Evolutionary conservation across 371 early-diverging fungal genomes (phyloP).

Genomic region (Syncephalastrum sp.): DNA sequence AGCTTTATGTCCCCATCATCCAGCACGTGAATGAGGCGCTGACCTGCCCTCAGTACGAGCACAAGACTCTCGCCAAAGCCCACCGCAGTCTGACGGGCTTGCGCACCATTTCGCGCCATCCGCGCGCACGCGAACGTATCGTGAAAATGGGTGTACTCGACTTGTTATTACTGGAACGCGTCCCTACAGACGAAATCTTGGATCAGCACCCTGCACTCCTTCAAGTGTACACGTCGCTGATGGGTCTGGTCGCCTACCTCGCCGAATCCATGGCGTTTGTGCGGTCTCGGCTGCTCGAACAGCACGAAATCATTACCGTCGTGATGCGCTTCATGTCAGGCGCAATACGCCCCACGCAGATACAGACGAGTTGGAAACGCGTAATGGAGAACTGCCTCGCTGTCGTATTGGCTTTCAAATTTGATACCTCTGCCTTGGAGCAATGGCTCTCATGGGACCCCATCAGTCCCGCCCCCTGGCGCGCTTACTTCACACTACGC

Average conservation of each 20-base stretch:
- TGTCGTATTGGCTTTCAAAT: slow-evolving; percentile 26
- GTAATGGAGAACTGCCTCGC: slow-evolving; percentile 24
- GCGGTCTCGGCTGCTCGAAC: slow-evolving; percentile 22
- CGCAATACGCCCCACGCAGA: neutral
- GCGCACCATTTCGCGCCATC: slow-evolving; percentile 8
- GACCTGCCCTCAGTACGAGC: neutral
- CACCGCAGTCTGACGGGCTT: slow-evolving; percentile 26
- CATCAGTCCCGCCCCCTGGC: slow-evolving; percentile 1
- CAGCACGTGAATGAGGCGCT: slow-evolving; percentile 14
- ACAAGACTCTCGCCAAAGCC: slow-evolving; percentile 18
- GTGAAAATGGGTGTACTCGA: slow-evolving; percentile 1
- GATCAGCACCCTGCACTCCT: slow-evolving; percentile 3
- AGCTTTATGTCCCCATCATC: slow-evolving; percentile 30
- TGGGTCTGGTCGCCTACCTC: slow-evolving; percentile 26
- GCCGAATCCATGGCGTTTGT: slow-evolving; percentile 27
- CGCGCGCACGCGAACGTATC: slow-evolving; percentile 3
- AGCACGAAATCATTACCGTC: neutral
- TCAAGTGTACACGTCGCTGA: slow-evolving; percentile 20
- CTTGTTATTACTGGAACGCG: neutral
- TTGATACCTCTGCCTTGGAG: slow-evolving; percentile 20
- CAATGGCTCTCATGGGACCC: slow-evolving; percentile 25
- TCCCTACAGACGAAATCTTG: neutral
- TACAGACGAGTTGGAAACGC: slow-evolving; percentile 19
- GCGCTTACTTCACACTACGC: no score
- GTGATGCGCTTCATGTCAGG: slow-evolving; percentile 1